Conservation (phyloP, 2,329 filamentous ascomycete species). For the Didymellaceae sp. region DNA sequence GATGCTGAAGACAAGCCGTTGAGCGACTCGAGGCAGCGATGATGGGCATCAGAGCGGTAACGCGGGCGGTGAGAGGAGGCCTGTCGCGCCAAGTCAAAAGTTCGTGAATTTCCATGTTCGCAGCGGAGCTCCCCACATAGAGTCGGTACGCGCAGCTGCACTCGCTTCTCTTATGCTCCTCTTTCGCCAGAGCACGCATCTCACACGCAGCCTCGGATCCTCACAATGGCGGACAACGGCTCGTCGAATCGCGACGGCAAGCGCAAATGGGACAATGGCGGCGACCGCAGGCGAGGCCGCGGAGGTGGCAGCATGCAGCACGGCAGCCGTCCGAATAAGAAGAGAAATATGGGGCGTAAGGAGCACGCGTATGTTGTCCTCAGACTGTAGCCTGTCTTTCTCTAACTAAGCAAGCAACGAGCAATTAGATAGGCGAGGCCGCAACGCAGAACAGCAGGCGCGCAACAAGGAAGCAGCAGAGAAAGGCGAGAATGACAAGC, state of each 20-base stretch:
- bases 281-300: constrained; percentile 36
- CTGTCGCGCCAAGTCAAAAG: constrained; percentile 32
- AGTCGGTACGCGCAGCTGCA: constrained; percentile 9
- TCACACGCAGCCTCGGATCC: constrained; percentile 22
- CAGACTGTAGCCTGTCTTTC: constrained; percentile 17
- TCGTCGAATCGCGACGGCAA: constrained; percentile 37
- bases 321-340: constrained; percentile 60
- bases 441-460: constrained; percentile 51
- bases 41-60: constrained; percentile 19
- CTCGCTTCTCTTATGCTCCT: constrained; percentile 31
- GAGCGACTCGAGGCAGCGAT: constrained; percentile 16
- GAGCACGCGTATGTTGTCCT: constrained; percentile 64
- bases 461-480: constrained; percentile 48
- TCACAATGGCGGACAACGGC: constrained; percentile 36
- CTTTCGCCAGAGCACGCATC: constrained; percentile 28
- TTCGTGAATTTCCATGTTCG: constrained; percentile 26
- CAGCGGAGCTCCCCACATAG: constrained; percentile 19
- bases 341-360: constrained; percentile 69
- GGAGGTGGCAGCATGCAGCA: constrained; percentile 47
- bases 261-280: constrained; percentile 39
- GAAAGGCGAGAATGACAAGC: constrained; percentile 43
- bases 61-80: constrained; percentile 29
- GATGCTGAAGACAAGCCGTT: constrained; percentile 12
- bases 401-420: constrained; percentile 54
- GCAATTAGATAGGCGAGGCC: constrained; percentile 56